Evolutionary conservation across 306 rosid species (phyloP), one percentile per base, ranked within the genome.

Genomic region (Cicer arietinum): DNA sequence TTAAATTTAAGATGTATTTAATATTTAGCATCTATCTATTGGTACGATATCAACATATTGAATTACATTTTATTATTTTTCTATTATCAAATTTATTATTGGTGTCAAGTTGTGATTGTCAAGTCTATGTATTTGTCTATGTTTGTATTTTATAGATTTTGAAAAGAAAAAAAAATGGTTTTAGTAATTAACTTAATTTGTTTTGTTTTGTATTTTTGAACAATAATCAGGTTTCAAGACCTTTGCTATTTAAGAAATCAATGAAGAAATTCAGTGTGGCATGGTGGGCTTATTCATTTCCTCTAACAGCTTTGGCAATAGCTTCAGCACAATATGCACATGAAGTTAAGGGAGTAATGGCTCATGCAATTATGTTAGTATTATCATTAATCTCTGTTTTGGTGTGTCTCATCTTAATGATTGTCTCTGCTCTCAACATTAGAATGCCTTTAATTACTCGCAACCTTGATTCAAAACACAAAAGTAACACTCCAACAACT

Each of bases 251-350:
- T 77, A 89, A 77, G 87, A 83, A 85, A 54, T 82, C 91, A 1
- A 74, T 85, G 87, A 87, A 51, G 84, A 87, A 85, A 85, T 83
- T 87, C 80, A 68, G 52, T 54, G 85, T 87, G 58, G 85, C 82
- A 57, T 89, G 93, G 93, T 87, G 93, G 91, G 89, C 85, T 10
- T 87, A 85, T 72, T 89, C 91, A 8, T 85, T 87, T 69, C 89
- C 91, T 1, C 66, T 87, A 0, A 89, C 86, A 0, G 79, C 74
- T 3, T 71, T 87, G 61, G 88, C 86, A 61, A 45, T 89, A 74
- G 93, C 93, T 65, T 88, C 91, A 50, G 42, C 82, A 14, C 65
- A 80, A 40, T 85, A 85, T 65, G 90, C 90, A n/a, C 79, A 76
- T 42, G 64, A 81, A 61, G 84, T 84, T n/a, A 76, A 84, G 17